Conservation (phyloP, 345 rosid genomes). For the Brassica nigra region DNA sequence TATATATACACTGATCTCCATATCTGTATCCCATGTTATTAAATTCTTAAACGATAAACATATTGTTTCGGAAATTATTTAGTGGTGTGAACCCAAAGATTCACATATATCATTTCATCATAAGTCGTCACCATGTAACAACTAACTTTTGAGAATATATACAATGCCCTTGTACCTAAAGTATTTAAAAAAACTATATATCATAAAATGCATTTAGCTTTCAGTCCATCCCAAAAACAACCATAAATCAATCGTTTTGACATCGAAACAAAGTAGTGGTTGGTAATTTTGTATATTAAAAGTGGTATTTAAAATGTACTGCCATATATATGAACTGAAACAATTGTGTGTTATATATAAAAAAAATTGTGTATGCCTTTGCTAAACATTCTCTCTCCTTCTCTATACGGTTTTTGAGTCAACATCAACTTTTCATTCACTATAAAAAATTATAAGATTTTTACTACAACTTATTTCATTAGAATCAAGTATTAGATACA, state of each 20-base stretch:
- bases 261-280: background rate
- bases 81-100: constrained; percentile 34
- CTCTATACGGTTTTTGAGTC: background rate
- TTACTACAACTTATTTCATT: no score
- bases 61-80: background rate
- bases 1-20: background rate
- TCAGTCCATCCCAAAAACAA: background rate
- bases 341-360: background rate
- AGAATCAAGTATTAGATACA: no score
- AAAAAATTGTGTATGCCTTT: background rate
- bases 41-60: background rate
- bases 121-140: background rate
- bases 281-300: background rate
- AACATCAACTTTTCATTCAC: background rate
- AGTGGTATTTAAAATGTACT: background rate
- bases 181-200: background rate
- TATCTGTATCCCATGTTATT: constrained; percentile 7
- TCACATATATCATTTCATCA: constrained; percentile 26
- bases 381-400: background rate
- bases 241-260: background rate
- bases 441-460: no score
- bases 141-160: background rate
- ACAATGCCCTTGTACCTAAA: background rate
- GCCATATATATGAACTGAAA: background rate
- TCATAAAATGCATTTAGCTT: background rate